A percentile compares a stretch with the other conserved stretches of the same genome.
These are phyloP conservation scores for Sicyos baderoa DNA, from an alignment of 306 rosid species.

Conservation along the genomic window DNA sequence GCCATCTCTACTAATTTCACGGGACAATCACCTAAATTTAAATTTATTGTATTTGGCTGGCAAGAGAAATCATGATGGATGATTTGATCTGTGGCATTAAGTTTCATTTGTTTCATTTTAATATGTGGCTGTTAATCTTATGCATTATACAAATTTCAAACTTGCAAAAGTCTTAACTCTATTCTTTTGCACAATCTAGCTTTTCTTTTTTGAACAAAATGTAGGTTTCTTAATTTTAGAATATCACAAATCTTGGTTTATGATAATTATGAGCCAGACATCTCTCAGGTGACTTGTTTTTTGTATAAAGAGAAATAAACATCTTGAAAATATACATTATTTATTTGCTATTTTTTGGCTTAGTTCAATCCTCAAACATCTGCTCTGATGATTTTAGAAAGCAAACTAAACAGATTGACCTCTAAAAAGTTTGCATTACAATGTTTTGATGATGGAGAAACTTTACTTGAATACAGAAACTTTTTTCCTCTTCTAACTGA, in stretches of 20 bases:
- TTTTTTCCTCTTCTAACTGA: neutral
- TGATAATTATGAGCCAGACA: neutral
- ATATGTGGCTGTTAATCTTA: neutral
- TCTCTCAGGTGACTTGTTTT: too few relatives aligned
- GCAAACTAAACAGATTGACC: constrained; percentile 2
- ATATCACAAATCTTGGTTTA: neutral
- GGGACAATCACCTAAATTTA: too few relatives aligned
- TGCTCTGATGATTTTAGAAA: neutral
- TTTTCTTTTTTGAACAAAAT: neutral
- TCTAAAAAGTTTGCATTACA: neutral
- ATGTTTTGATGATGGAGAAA: neutral
- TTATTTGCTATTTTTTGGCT: neutral
- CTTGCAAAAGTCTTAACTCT: neutral
- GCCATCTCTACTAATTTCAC: too few relatives aligned
- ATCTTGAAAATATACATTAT: neutral
- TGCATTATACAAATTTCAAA: neutral
- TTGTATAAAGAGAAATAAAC: neutral
- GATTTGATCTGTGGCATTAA: neutral
- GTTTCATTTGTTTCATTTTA: neutral
- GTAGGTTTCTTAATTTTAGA: neutral
- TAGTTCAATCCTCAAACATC: neutral
- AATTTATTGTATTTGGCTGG: neutral
- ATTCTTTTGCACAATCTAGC: neutral
- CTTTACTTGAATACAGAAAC: neutral
- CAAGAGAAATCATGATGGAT: neutral